phyloP scores from a whole-genome alignment of 176 grass and related monocot species.

The Eragrostis curvula region DNA sequence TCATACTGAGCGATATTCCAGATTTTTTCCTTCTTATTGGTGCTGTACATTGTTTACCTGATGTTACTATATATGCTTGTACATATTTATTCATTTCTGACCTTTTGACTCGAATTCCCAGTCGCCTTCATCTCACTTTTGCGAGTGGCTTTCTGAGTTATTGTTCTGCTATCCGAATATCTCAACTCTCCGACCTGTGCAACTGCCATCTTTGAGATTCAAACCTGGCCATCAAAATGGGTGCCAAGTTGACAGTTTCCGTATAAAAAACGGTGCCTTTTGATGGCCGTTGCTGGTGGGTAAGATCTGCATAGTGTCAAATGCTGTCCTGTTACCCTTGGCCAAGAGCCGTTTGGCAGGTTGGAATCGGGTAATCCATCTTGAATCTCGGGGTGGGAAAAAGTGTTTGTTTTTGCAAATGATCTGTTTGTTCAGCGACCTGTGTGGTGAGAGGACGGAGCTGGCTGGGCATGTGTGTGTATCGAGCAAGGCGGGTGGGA shows the following conservation, averaged over 20 bases:
- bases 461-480: not conserved
- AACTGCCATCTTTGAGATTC: not conserved
- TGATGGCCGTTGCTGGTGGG: slow-evolving; percentile 19
- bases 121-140: not conserved
- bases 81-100: not conserved
- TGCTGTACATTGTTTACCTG: slow-evolving; percentile 38
- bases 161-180: not conserved
- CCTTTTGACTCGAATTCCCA: not conserved
- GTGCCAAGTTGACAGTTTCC: not conserved
- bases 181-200: not conserved
- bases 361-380: slow-evolving; percentile 33
- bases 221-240: not conserved
- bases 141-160: not conserved
- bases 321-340: not conserved
- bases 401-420: not conserved
- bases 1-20: slow-evolving; percentile 31
- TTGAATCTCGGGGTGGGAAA: not conserved
- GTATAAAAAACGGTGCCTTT: not conserved
- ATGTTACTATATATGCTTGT: not conserved
- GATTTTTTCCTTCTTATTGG: not conserved
- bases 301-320: not conserved
- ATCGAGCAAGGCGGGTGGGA: slow-evolving; percentile 16
- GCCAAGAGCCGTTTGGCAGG: slow-evolving; percentile 20
- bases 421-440: slow-evolving; percentile 30
- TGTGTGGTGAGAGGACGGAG: not conserved